A percentile compares a stretch with the other conserved stretches of the same genome.
phyloP scores from a whole-genome alignment of 371 early-diverging fungal species.

The Apophysomyces ossiformis region DNA sequence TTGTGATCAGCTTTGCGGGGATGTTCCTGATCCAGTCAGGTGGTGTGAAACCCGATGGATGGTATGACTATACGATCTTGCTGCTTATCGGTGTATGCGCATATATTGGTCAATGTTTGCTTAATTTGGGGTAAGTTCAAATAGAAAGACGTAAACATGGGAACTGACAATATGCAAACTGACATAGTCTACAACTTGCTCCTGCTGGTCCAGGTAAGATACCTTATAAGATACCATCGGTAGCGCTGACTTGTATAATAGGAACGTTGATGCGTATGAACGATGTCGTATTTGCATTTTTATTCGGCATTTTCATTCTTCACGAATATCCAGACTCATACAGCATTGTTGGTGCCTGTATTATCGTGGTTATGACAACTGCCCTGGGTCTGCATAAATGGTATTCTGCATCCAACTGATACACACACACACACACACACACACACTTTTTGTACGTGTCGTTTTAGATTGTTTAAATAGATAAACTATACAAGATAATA shows the following conservation, averaged over 20 bases:
- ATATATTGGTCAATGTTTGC: constrained; percentile 72
- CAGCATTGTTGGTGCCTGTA: constrained; percentile 59
- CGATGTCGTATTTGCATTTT: constrained; percentile 79
- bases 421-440: background rate
- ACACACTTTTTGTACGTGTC: no score
- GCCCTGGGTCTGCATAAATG: constrained; percentile 63
- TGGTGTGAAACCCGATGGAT: constrained; percentile 25
- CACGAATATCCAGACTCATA: constrained; percentile 63
- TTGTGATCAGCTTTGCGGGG: constrained; percentile 40
- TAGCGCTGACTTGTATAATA: background rate
- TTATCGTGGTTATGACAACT: constrained; percentile 68
- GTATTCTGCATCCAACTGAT: background rate
- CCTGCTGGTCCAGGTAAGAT: constrained; percentile 66
- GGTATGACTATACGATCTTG: constrained; percentile 36
- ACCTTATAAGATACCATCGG: background rate
- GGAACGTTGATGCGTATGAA: constrained; percentile 72
- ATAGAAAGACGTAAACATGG: background rate
- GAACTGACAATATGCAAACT: background rate
- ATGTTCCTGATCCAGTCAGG: constrained; percentile 31
- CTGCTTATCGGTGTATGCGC: constrained; percentile 62
- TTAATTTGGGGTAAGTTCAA: constrained; percentile 61
- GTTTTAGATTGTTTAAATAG: no score
- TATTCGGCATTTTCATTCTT: constrained; percentile 72
- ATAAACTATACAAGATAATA: no score
- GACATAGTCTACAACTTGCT: constrained; percentile 63